Evolutionary conservation across 768 basidiomycete genomes (phyloP).

Genomic region (Suillus subalutaceus): DNA sequence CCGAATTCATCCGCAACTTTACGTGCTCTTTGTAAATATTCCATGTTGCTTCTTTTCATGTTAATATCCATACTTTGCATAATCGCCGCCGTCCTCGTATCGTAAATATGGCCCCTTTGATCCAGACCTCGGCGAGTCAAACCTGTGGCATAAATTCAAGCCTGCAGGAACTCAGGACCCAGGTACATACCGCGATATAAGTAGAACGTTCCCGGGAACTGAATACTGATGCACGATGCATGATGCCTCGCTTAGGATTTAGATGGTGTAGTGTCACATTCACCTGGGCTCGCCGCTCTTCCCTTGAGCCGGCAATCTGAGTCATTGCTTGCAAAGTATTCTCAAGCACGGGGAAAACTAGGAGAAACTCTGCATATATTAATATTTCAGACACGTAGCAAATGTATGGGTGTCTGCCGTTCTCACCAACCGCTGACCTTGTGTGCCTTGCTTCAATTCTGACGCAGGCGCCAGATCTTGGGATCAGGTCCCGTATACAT

Average conservation of each 20-base stretch:
- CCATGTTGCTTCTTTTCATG: not conserved
- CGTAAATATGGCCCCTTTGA: not conserved
- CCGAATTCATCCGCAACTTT: not conserved
- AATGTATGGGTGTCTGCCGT: not conserved
- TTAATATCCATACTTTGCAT: not conserved
- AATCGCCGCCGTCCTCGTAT: not conserved
- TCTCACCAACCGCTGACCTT: not conserved
- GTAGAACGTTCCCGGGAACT: not conserved
- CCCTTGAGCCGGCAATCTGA: too few relatives aligned
- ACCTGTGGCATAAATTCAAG: not conserved
- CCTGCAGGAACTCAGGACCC: conserved; percentile 3
- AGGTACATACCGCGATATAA: not conserved
- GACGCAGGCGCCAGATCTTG: not conserved
- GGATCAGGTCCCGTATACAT: not conserved
- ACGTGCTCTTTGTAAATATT: not conserved
- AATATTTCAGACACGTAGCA: not conserved
- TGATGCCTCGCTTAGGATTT: not conserved
- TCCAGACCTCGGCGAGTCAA: not conserved
- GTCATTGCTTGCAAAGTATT: too few relatives aligned
- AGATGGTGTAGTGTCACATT: not conserved
- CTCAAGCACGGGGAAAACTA: not conserved
- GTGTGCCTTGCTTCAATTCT: not conserved
- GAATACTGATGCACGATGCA: too few relatives aligned
- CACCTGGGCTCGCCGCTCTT: too few relatives aligned
- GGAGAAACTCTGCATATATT: not conserved